A percentile compares a stretch with the other conserved stretches of the same genome.
Conservation (phyloP, 495 filamentous ascomycete genomes). For the Penicillium bovifimosum region DNA sequence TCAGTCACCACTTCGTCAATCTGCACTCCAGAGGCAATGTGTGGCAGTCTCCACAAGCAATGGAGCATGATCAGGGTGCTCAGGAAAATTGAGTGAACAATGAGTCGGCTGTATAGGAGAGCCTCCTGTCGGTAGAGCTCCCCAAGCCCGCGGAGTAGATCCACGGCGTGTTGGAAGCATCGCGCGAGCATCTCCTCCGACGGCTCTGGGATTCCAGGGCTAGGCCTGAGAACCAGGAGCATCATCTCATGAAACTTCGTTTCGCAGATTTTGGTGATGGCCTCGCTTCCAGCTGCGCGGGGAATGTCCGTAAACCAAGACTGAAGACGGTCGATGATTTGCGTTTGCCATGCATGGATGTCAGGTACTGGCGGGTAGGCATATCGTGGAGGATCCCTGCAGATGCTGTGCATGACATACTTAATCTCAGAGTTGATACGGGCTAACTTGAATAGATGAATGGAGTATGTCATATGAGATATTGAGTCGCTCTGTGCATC, state of each 20-base stretch:
- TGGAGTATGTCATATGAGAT: slow-evolving; percentile 38
- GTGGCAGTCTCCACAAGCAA: slow-evolving; percentile 36
- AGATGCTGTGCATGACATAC: slow-evolving; percentile 43
- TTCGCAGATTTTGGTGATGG: slow-evolving; percentile 26
- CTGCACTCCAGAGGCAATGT: slow-evolving; percentile 28
- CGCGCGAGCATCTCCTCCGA: slow-evolving; percentile 26
- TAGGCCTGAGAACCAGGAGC: slow-evolving; percentile 39
- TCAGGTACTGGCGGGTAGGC: slow-evolving; percentile 36
- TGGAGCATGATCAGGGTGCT: slow-evolving; percentile 39
- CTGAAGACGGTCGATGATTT: slow-evolving; percentile 32
- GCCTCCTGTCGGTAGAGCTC: slow-evolving; percentile 31
- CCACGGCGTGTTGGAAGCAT: slow-evolving; percentile 36
- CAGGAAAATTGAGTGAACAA: slow-evolving; percentile 40
- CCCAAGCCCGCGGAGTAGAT: slow-evolving; percentile 29
- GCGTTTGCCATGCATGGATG: slow-evolving; percentile 36
- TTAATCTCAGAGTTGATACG: slow-evolving; percentile 45
- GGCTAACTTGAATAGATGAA: slow-evolving; percentile 40
- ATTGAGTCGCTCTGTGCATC: slow-evolving; percentile 1
- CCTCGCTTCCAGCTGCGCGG: slow-evolving; percentile 3
- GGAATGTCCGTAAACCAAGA: slow-evolving; percentile 31
- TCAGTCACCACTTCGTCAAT: slow-evolving; percentile 36
- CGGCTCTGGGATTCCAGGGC: slow-evolving; percentile 38
- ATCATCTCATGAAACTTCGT: slow-evolving; percentile 41
- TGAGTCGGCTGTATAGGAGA: slow-evolving; percentile 36
- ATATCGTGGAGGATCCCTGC: slow-evolving; percentile 32